Percentiles rank a stretch among this genome's conserved stretches.
Conservation (phyloP, 768 basidiomycete genomes). For the Tephrocybe sp. region DNA sequence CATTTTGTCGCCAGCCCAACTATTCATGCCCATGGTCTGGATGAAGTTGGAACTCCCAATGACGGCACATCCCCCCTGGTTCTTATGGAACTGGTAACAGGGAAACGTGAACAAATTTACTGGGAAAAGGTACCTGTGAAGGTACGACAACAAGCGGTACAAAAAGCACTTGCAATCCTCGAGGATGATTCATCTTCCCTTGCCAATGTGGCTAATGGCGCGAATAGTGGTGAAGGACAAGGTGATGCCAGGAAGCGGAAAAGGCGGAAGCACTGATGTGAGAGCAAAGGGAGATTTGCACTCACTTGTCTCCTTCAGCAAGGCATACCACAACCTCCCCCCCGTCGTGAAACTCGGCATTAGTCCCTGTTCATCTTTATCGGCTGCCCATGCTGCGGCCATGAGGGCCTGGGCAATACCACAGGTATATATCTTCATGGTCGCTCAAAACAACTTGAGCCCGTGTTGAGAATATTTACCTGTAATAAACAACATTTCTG, state of each 20-base stretch:
- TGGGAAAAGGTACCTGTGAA: constrained; percentile 82
- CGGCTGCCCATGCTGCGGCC: no score
- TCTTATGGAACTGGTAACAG: constrained; percentile 53
- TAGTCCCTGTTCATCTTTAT: no score
- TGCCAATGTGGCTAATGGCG: neutral
- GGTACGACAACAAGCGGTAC: constrained; percentile 51
- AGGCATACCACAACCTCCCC: no score
- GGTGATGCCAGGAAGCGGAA: constrained; percentile 10
- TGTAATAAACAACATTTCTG: no score
- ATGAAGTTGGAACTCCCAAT: constrained; percentile 38
- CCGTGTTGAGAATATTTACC: no score
- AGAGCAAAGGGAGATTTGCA: no score
- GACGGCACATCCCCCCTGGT: constrained; percentile 26
- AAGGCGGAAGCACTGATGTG: constrained; percentile 7
- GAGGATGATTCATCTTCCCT: neutral
- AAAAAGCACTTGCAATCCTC: constrained; percentile 16
- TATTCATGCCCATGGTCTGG: constrained; percentile 51
- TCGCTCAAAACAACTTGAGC: no score
- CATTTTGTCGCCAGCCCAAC: constrained; percentile 37
- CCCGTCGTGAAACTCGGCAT: no score
- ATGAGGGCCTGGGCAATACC: no score
- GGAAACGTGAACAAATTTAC: constrained; percentile 66
- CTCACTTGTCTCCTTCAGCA: no score
- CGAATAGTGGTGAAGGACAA: neutral
- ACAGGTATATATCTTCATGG: no score